Conservation (phyloP, 768 basidiomycete genomes). For the Ephemerocybe angulata region DNA sequence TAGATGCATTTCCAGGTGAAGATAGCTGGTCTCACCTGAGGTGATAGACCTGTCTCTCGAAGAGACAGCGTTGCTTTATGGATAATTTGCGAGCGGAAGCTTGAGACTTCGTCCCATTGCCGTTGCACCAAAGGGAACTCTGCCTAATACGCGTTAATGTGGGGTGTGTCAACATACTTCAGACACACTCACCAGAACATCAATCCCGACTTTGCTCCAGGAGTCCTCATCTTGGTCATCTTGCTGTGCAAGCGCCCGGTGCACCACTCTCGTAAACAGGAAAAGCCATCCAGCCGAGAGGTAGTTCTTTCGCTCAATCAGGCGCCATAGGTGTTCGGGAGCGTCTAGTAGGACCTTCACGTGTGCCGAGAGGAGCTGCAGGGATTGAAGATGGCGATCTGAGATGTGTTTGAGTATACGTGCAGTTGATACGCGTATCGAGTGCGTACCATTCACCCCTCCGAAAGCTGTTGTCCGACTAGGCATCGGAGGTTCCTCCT, state of each 20-base stretch:
- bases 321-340: slow-evolving; percentile 87
- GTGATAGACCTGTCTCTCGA: slow-evolving; percentile 42
- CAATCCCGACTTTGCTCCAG: slow-evolving; percentile 58
- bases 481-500: slow-evolving; percentile 42
- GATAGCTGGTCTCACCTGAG: not conserved
- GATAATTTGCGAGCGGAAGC: slow-evolving; percentile 84
- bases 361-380: slow-evolving; percentile 81
- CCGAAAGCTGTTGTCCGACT: slow-evolving; percentile 36
- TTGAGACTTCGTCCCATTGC: slow-evolving; percentile 89
- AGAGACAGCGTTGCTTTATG: slow-evolving; percentile 85
- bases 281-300: slow-evolving; percentile 87
- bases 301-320: slow-evolving; percentile 77
- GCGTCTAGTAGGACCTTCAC: slow-evolving; percentile 89
- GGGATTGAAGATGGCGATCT: slow-evolving; percentile 65
- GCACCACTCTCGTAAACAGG: slow-evolving; percentile 79
- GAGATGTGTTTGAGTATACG: not conserved
- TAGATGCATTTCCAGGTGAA: not conserved
- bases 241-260: slow-evolving; percentile 64
- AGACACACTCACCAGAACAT: slow-evolving; percentile 49
- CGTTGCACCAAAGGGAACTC: slow-evolving; percentile 87
- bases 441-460: slow-evolving; percentile 41
- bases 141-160: slow-evolving; percentile 40
- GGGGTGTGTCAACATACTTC: not conserved
- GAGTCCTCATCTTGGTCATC: slow-evolving; percentile 61
- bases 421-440: not conserved